These are phyloP conservation scores for Curvularia spicifera DNA, from an alignment of 2,329 filamentous ascomycete genomes.

Conservation along the genomic window DNA sequence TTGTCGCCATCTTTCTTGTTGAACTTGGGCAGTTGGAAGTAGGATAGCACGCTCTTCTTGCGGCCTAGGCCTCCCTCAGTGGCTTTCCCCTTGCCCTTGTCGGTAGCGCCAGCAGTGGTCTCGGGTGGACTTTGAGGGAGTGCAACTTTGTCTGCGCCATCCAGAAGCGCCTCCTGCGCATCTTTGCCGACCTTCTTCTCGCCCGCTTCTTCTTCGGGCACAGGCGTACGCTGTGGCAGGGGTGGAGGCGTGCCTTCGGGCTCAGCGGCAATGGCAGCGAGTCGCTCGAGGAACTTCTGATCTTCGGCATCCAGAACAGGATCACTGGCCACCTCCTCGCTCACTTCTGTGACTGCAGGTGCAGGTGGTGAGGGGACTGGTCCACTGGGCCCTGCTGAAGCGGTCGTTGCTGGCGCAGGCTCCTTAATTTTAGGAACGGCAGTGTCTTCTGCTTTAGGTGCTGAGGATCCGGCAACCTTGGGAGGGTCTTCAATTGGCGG, in stretches of 20 bases:
- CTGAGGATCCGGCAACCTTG: conserved; percentile 19
- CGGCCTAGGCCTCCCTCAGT: conserved; percentile 39
- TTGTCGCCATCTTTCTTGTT: conserved; percentile 45
- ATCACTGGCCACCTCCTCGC: conserved; percentile 40
- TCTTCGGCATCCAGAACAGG: conserved; percentile 67
- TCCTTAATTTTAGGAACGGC: conserved; percentile 22
- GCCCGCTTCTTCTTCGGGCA: conserved; percentile 44
- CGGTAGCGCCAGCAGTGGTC: conserved; percentile 36
- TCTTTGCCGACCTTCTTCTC: conserved; percentile 50
- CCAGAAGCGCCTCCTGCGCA: conserved; percentile 55
- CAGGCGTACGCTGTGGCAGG: conserved; percentile 46
- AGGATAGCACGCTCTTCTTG: conserved; percentile 50
- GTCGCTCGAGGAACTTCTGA: conserved; percentile 61
- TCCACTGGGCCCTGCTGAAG: conserved; percentile 31
- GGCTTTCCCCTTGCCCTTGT: conserved; percentile 38
- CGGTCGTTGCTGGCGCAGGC: conserved; percentile 17
- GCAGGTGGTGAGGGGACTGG: conserved; percentile 27
- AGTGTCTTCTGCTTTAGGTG: conserved; percentile 15
- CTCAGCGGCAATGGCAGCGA: conserved; percentile 55
- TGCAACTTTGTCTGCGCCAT: conserved; percentile 56
- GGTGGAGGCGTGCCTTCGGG: conserved; percentile 51
- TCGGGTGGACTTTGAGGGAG: conserved; percentile 58
- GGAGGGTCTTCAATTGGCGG: conserved; percentile 20
- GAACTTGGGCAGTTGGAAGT: conserved; percentile 42
- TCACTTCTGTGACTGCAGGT: conserved; percentile 32